A percentile compares a stretch with the other conserved stretches of the same genome.
Conservation (phyloP, 2,329 filamentous ascomycete genomes). For the Epichloe amarillans region DNA sequence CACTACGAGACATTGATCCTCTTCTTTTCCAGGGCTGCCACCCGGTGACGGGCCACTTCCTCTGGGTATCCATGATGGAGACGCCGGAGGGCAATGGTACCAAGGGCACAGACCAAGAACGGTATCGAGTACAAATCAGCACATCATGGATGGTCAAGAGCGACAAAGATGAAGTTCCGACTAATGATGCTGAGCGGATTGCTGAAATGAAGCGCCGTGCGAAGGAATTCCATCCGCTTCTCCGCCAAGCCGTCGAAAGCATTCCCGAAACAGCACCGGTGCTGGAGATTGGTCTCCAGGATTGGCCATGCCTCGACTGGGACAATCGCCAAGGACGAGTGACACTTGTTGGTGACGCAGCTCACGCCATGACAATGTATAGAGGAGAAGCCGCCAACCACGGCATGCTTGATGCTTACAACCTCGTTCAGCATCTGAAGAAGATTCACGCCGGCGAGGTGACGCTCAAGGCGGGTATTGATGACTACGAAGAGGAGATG, state of each 20-base stretch:
- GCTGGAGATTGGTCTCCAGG: constrained; percentile 22
- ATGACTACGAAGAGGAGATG: constrained; percentile 19
- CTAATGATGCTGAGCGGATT: constrained; percentile 18
- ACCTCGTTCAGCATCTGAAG: constrained; percentile 14
- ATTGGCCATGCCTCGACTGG: constrained; percentile 27
- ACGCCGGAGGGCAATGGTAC: constrained; percentile 25
- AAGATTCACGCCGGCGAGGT: constrained; percentile 7
- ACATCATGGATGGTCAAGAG: constrained; percentile 31
- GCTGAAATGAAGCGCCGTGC: constrained; percentile 26
- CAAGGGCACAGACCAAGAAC: constrained; percentile 16
- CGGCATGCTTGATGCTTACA: constrained; percentile 25
- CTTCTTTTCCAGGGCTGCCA: constrained; percentile 41
- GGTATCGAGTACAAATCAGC: constrained; percentile 30
- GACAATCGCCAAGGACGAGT: constrained; percentile 28
- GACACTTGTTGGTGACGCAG: constrained; percentile 39
- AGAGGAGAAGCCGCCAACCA: constrained; percentile 27
- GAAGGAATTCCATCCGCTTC: constrained; percentile 20
- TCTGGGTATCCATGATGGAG: constrained; percentile 36
- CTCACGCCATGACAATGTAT: constrained; percentile 47
- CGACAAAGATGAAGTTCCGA: constrained; percentile 21
- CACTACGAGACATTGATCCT: constrained; percentile 35
- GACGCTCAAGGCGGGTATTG: constrained; percentile 9
- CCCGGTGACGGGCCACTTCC: constrained; percentile 32
- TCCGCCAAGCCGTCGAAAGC: constrained; percentile 27
- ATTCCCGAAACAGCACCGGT: constrained; percentile 28